Percentiles rank a stretch among this genome's conserved stretches.
Evolutionary conservation across 345 rosid species (phyloP).

Genomic region (Citrus sinensis): DNA sequence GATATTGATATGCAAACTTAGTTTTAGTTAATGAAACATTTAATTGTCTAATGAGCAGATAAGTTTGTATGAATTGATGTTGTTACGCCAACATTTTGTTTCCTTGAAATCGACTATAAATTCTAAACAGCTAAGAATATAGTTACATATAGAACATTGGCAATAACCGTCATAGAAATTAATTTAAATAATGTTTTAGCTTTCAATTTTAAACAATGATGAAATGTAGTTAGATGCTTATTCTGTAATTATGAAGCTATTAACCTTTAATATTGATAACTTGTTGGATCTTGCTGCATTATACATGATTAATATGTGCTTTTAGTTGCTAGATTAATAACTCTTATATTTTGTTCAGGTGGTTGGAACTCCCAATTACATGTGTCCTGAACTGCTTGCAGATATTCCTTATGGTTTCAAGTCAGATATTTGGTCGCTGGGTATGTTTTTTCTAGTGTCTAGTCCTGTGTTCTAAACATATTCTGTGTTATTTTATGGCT

Average conservation of each 20-base stretch:
- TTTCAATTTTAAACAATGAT: not conserved
- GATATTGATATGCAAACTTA: not conserved
- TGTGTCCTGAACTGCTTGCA: slow-evolving; percentile 98
- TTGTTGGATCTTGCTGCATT: not conserved
- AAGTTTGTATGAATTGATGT: not conserved
- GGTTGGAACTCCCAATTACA: slow-evolving; percentile 99
- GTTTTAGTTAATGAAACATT: not conserved
- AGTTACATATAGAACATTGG: not conserved
- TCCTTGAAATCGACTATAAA: not conserved
- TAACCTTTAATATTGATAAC: not conserved
- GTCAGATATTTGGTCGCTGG: slow-evolving; percentile 98
- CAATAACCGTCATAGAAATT: not conserved
- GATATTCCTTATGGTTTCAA: slow-evolving; percentile 99
- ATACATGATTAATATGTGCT: not conserved
- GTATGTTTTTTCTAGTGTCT: slow-evolving; percentile 32
- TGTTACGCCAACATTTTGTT: not conserved
- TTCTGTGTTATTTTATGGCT: not conserved
- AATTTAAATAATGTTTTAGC: not conserved
- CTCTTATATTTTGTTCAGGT: slow-evolving; percentile 48
- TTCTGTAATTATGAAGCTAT: not conserved
- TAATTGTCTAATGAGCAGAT: not conserved
- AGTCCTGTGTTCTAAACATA: not conserved
- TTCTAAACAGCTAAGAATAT: not conserved
- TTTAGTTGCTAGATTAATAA: slow-evolving; percentile 17
- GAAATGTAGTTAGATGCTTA: not conserved